Conservation (phyloP, 768 basidiomycete genomes). For the Coprinellus aureogranulatus region DNA sequence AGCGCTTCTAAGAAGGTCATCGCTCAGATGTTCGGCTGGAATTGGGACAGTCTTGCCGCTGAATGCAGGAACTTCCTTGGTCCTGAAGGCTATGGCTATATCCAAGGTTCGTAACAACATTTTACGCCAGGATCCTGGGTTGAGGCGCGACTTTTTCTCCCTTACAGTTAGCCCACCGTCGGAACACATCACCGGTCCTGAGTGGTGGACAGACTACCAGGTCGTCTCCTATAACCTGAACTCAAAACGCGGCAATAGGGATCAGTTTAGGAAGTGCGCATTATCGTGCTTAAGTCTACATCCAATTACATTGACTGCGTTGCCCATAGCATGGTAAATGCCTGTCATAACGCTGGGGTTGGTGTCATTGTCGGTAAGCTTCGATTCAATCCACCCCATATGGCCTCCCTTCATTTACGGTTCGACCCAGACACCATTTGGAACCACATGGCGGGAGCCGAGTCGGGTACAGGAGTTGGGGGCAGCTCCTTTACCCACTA, state of each 20-base stretch:
- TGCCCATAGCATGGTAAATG: conserved; percentile 39
- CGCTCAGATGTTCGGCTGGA: conserved; percentile 73
- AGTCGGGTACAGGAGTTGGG: conserved; percentile 48
- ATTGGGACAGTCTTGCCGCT: conserved; percentile 54
- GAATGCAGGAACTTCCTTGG: conserved; percentile 69
- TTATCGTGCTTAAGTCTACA: conserved; percentile 12
- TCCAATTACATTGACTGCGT: background rate
- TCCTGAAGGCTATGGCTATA: conserved; percentile 67
- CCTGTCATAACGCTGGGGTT: conserved; percentile 56
- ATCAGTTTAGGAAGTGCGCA: conserved; percentile 44
- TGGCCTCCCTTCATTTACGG: background rate
- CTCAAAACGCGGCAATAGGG: conserved; percentile 61
- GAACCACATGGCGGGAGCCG: conserved; percentile 62
- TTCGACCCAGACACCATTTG: conserved; percentile 46
- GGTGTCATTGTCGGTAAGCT: conserved; percentile 51
- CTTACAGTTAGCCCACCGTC: conserved; percentile 49
- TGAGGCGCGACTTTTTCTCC: background rate
- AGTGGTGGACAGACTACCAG: conserved; percentile 80
- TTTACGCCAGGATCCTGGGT: too few species aligned
- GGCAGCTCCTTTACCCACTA: conserved; percentile 56
- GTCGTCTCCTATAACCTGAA: conserved; percentile 64
- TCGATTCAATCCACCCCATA: background rate
- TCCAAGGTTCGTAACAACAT: conserved; percentile 52
- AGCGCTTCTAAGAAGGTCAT: conserved; percentile 45
- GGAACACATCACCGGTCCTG: conserved; percentile 54